Conservation (phyloP, 352 stramenopile genomes). For the Phytophthora agathidicida region DNA sequence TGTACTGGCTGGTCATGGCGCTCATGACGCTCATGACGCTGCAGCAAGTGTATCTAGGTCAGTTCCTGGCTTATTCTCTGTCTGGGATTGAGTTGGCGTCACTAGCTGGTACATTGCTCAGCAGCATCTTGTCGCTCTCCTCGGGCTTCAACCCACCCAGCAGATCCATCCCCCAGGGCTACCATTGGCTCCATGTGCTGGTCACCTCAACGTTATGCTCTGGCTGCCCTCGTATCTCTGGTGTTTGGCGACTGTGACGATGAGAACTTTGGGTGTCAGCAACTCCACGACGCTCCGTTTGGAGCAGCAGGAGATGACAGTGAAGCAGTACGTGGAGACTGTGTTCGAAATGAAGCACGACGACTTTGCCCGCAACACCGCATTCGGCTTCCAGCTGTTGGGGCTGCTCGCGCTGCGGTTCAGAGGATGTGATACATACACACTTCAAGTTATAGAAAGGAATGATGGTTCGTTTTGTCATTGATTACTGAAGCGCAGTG, state of each 20-base stretch:
- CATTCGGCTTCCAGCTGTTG: constrained; percentile 26
- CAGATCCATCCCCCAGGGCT: constrained; percentile 24
- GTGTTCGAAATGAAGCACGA: constrained; percentile 38
- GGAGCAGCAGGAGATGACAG: constrained; percentile 13
- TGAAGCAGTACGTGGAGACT: constrained; percentile 40
- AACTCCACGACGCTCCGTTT: constrained; percentile 15
- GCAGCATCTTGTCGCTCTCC: constrained; percentile 46
- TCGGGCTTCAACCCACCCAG: constrained; percentile 43
- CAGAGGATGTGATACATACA: constrained; percentile 36
- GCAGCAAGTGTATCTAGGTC: constrained; percentile 37
- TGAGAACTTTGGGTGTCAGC: constrained; percentile 17
- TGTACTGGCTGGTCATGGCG: constrained; percentile 34
- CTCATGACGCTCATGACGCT: constrained; percentile 32
- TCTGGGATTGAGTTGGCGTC: constrained; percentile 31
- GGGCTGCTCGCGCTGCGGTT: constrained; percentile 37
- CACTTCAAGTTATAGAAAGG: too few species aligned
- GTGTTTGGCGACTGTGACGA: constrained; percentile 25
- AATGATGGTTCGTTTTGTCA: too few species aligned
- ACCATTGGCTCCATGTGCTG: constrained; percentile 29
- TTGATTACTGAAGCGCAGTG: too few species aligned
- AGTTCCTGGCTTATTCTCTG: constrained; percentile 32
- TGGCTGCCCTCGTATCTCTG: constrained; percentile 15
- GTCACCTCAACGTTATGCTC: constrained; percentile 25
- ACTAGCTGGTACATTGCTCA: constrained; percentile 30
- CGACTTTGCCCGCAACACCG: constrained; percentile 29